These are phyloP conservation scores for Apostasia ramifera DNA, from an alignment of 106 monocot species.

Conservation along the genomic window DNA sequence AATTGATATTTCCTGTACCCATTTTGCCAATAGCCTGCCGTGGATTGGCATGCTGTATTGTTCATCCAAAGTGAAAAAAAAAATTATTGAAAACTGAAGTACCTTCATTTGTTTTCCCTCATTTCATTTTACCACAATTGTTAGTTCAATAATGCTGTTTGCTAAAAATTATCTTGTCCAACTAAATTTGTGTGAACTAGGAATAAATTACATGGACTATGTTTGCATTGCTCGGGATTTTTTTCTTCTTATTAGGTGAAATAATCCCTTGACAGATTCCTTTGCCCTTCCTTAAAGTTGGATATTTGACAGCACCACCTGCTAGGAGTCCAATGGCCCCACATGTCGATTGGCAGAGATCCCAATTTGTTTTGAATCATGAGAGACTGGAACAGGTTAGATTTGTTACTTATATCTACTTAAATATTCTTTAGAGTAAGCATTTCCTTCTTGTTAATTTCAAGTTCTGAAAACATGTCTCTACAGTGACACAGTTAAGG, in stretches of 20 bases:
- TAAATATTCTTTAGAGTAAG: not conserved
- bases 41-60: no score
- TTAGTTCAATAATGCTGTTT: no score
- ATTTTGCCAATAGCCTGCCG: no score
- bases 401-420: constrained; percentile 7
- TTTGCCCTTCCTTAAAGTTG: constrained; percentile 87
- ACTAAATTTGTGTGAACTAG: not conserved
- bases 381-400: constrained; percentile 85
- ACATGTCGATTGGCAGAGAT: constrained; percentile 84
- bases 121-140: not conserved
- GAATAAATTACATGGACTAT: not conserved
- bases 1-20: no score
- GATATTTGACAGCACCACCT: constrained; percentile 75
- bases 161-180: not conserved
- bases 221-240: not conserved
- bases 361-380: constrained; percentile 84
- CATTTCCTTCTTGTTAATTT: no score
- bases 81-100: no score
- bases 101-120: not conserved
- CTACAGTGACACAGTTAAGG: no score
- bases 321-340: constrained; percentile 63
- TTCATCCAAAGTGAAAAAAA: no score
- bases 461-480: no score
- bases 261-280: constrained; percentile 54
- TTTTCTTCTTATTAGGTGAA: constrained; percentile 7